A percentile compares a stretch with the other conserved stretches of the same genome.
phyloP scores from a whole-genome alignment of 1,284 basidiomycete species.

The Irpex sp. region DNA sequence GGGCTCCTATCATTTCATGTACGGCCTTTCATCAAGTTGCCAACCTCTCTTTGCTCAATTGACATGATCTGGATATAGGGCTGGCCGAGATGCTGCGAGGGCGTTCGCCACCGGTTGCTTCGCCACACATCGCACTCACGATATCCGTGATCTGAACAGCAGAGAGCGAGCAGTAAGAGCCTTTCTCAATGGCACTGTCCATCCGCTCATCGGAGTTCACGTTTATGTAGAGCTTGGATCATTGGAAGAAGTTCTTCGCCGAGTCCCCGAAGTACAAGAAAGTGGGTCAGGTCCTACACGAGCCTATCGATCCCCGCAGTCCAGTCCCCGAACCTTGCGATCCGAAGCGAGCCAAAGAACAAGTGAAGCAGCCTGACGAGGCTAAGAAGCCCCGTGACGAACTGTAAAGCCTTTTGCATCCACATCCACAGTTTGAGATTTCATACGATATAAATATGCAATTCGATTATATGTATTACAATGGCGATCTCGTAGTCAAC shows the following conservation, averaged over 20 bases:
- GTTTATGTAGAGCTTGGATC: constrained; percentile 56
- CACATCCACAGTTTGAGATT: not conserved
- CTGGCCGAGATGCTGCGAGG: constrained; percentile 83
- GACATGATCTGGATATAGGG: constrained; percentile 41
- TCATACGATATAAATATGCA: not conserved
- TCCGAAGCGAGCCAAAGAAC: constrained; percentile 43
- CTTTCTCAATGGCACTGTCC: not conserved
- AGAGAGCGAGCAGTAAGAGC: constrained; percentile 65
- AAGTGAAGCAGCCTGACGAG: constrained; percentile 16
- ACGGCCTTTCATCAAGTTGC: constrained; percentile 27
- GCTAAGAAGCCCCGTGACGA: constrained; percentile 30
- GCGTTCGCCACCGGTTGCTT: constrained; percentile 95
- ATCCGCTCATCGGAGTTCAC: constrained; percentile 6
- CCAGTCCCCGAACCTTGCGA: constrained; percentile 82
- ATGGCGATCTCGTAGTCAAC: not conserved
- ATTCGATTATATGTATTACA: not conserved
- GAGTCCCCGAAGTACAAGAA: constrained; percentile 76
- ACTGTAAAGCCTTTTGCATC: constrained; percentile 23
- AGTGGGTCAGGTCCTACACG: constrained; percentile 73
- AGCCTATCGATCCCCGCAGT: constrained; percentile 73
- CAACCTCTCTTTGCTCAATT: not conserved
- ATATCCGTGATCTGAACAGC: constrained; percentile 76
- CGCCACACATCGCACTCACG: constrained; percentile 84
- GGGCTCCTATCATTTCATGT: constrained; percentile 85
- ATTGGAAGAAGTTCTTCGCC: constrained; percentile 89